These are phyloP conservation scores for Colletotrichum australisinense DNA, from an alignment of 2,329 filamentous ascomycete genomes.

Conservation along the genomic window DNA sequence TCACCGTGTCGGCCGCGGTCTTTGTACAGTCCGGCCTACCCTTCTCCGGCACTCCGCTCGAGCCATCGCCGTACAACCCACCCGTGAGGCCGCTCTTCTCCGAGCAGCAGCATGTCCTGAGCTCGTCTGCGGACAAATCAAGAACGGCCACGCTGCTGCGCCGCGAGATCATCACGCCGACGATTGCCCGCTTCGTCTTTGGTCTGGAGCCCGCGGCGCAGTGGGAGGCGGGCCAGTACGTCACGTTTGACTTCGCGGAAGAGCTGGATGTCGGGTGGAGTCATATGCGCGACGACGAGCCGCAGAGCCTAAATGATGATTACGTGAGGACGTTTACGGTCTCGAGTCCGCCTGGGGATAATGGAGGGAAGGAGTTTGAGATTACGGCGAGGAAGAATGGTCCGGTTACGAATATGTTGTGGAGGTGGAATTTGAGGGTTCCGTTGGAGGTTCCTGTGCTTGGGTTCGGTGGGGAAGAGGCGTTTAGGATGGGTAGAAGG, in stretches of 20 bases:
- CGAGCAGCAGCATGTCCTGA: constrained; percentile 54
- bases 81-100: constrained; percentile 71
- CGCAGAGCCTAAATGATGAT: constrained; percentile 84
- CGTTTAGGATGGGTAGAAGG: constrained; percentile 45
- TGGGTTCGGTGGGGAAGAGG: constrained; percentile 76
- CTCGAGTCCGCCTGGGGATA: constrained; percentile 65
- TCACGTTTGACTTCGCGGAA: constrained; percentile 77
- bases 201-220: constrained; percentile 43
- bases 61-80: constrained; percentile 84
- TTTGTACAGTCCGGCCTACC: constrained; percentile 74
- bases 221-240: constrained; percentile 81
- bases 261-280: constrained; percentile 80
- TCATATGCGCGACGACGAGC: constrained; percentile 88
- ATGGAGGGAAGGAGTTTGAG: constrained; percentile 60
- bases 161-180: constrained; percentile 72
- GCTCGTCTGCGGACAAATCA: not conserved
- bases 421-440: constrained; percentile 62
- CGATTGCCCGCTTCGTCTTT: constrained; percentile 73
- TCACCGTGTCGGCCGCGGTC: constrained; percentile 70
- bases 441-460: constrained; percentile 74
- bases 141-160: constrained; percentile 65
- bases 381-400: constrained; percentile 80
- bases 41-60: constrained; percentile 71
- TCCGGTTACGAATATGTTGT: constrained; percentile 74
- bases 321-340: constrained; percentile 87